Evolutionary conservation across 139 green algal species (phyloP), one percentile per base, ranked within the genome.

Genomic region (Limnomonas spitsbergensis): DNA sequence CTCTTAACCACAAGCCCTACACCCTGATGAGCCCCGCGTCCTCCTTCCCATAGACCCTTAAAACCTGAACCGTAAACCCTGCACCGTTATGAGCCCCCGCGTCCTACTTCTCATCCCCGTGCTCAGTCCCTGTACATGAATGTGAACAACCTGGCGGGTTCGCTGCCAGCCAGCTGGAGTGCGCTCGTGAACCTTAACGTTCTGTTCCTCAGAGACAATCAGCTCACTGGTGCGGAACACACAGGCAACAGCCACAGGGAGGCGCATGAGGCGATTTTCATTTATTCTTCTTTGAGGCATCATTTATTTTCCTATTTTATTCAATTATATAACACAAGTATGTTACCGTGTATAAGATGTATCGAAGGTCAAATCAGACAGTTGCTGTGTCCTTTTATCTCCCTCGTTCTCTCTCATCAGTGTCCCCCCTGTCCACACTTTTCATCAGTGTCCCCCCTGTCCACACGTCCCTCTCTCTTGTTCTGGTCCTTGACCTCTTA

Each of bases 61-160:
- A 61, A 61, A 61, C 20, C 20, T 61, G 20, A 61, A 61, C 20
- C 20, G 14, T 61, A 14, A 61, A 29, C 20, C 20, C 47, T 29
- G 47, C 14, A 61, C 20, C 20, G 47, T 20, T 29, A 61, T 61
- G 14, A 61, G 20, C 14, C 14, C 47, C 20, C 47, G 20, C 14
- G 20, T 29, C 14, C 14, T 61, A 20, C 47, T 61, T 61, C n/a
- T 61, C 20, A 61, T 61, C 14, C 47, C 20, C 20, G 47, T 61
- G 14, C 20, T 61, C 56, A 70, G 56, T 35, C 56, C 4, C 56
- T 70, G 56, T 70, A 70, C 56, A 38, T 70, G 56, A 70, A 70
- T 32, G 56, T 70, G 29, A 70, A 70, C 29, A 4, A 34, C 14
- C 7, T 70, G 56, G 29, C n/a, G n/a, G 9, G 14, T 36, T 14